phyloP scores from a whole-genome alignment of 805 yeast genomes.

The Candida insectalens region DNA sequence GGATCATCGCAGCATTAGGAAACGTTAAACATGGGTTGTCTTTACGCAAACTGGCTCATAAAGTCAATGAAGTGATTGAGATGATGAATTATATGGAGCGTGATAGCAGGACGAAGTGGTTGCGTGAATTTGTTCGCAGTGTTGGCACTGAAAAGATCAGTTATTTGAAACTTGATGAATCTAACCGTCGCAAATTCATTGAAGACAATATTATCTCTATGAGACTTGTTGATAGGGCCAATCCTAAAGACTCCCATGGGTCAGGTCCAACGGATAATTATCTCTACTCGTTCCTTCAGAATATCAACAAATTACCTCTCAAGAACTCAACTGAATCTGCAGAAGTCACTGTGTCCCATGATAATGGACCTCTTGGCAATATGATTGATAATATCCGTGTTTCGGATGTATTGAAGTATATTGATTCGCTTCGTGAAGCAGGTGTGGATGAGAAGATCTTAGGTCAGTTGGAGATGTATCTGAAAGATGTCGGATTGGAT shows the following conservation, averaged over 20 bases:
- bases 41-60: conserved; percentile 27
- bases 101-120: conserved; percentile 51
- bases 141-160: conserved; percentile 17
- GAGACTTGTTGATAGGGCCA: conserved; percentile 6
- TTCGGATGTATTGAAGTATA: conserved; percentile 26
- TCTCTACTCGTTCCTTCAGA: conserved; percentile 20
- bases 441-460: conserved; percentile 24
- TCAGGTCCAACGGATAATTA: conserved; percentile 7
- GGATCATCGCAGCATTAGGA: conserved; percentile 50
- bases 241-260: neutral
- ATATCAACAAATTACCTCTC: conserved; percentile 19
- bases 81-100: conserved; percentile 47
- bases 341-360: neutral
- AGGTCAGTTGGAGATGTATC: conserved; percentile 26
- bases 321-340: conserved; percentile 1
- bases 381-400: neutral
- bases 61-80: conserved; percentile 49
- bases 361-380: too few relatives aligned
- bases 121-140: conserved; percentile 40
- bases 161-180: conserved; percentile 4
- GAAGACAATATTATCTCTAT: conserved; percentile 13
- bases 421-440: conserved; percentile 23
- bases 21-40: conserved; percentile 44
- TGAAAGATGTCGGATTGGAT: conserved; percentile 17
- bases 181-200: conserved; percentile 13